Base-by-base conservation (phyloP, 176 grass and related monocot species). In the Paspalum notatum region DNA sequence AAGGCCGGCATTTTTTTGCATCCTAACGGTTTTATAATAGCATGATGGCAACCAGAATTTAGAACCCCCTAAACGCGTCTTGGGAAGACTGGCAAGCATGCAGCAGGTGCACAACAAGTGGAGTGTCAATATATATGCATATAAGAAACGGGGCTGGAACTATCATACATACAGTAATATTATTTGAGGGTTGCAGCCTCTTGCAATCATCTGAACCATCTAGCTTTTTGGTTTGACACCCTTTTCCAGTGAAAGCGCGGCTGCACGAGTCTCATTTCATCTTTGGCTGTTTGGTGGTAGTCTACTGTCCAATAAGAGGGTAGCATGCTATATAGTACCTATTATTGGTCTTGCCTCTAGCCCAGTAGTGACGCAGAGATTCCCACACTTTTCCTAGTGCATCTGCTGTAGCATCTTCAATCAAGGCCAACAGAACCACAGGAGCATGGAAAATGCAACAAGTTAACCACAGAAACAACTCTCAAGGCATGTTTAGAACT, bases 41-140 rank as follows among this genome's bases (percentile, higher is more conserved):
- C 56, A 82, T n/a, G 37, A 17, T 54, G 1, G 8, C 10, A 62
- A 63, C 62, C 54, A n/a, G 45, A 76, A 24, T 32, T 40, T 38
- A 26, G 22, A 16, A 9, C 42, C 25, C 62, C 1, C 40, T 83
- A 43, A 79, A 20, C 66, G 59, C 74, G 66, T 83, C 37, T 66
- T 8, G 25, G n/a, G 45, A 50, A n/a, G 44, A 80, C 55, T 32
- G 7, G 6, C 7, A n/a, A 26, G 21, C 15, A n/a, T n/a, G 21
- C 15, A 49, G 7, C 1, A 64, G 12, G 12, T 53, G 11, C 68
- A 63, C 5, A 12, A 17, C 32, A 37, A 44, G 12, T 24, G 5
- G 43, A 76, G 51, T 51, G 27, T 17, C 72, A 47, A 68, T 37
- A 6, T 50, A 68, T 38, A 20, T 54, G n/a, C 12, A 15, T 17